Evolutionary conservation across 192 early-diverging fungal genomes (phyloP).

Genomic region (Coemansia sp.): DNA sequence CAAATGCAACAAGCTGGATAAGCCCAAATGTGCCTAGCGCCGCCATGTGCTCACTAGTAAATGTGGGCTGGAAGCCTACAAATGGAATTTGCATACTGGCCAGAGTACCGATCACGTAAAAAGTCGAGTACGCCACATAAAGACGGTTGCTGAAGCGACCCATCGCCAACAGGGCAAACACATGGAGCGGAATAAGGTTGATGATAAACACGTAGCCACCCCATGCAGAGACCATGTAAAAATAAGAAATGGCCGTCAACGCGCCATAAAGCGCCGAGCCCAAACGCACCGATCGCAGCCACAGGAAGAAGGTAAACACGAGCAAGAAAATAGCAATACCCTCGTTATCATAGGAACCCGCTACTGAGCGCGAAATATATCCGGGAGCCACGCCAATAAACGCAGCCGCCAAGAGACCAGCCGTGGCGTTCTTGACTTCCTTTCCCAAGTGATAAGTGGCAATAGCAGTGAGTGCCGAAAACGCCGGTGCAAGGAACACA

Average conservation of each 20-base stretch:
- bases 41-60: slow-evolving; percentile 99
- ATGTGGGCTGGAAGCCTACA: slow-evolving; percentile 97
- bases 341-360: slow-evolving; percentile 99
- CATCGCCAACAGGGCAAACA: slow-evolving; percentile 91
- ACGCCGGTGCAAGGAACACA: slow-evolving; percentile 95
- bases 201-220: slow-evolving; percentile 99
- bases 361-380: slow-evolving; percentile 99
- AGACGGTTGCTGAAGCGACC: slow-evolving; percentile 90
- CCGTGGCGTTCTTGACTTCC: slow-evolving; percentile 88
- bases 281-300: slow-evolving; percentile 95
- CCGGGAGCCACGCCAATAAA: slow-evolving; percentile 99
- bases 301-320: slow-evolving; percentile 96
- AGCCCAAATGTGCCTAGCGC: slow-evolving; percentile 97
- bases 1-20: slow-evolving; percentile 92
- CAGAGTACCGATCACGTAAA: slow-evolving; percentile 94
- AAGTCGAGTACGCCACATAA: slow-evolving; percentile 98
- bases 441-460: slow-evolving; percentile 91
- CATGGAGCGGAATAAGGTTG: slow-evolving; percentile 97
- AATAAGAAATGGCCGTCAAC: slow-evolving; percentile 90
- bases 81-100: slow-evolving; percentile 99
- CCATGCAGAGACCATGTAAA: slow-evolving; percentile 99
- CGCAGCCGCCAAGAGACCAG: slow-evolving; percentile 94
- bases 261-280: slow-evolving; percentile 90
- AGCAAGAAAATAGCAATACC: slow-evolving; percentile 99
- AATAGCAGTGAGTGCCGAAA: slow-evolving; percentile 94